These are phyloP conservation scores for Sungouiozyma intestinalis DNA, from an alignment of 805 yeast species.

Conservation along the genomic window DNA sequence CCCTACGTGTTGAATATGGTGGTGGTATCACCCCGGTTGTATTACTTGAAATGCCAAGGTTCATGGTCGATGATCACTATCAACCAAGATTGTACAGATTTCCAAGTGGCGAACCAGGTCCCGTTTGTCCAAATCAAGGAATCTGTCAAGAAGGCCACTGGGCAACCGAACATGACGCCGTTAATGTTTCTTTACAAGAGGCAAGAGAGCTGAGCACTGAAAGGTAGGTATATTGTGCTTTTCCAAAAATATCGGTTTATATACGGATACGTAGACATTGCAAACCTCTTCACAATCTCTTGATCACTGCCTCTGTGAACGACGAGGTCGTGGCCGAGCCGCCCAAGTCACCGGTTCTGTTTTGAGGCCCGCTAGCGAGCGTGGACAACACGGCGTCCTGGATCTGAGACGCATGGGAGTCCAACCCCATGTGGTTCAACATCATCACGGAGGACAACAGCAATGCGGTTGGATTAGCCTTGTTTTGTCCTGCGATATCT, in stretches of 20 bases:
- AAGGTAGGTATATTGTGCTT: background rate
- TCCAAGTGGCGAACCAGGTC: constrained; percentile 10
- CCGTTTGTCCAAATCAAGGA: constrained; percentile 14
- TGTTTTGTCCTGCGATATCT: constrained; percentile 97
- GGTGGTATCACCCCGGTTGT: constrained; percentile 22
- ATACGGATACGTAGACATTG: background rate
- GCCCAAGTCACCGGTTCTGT: constrained; percentile 88
- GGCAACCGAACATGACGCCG: constrained; percentile 21
- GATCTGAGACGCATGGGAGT: constrained; percentile 69
- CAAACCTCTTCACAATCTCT: constrained; percentile 25
- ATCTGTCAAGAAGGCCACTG: constrained; percentile 16
- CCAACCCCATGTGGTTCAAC: constrained; percentile 96
- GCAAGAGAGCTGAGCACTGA: background rate
- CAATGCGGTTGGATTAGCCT: constrained; percentile 98
- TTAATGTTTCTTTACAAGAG: constrained; percentile 17
- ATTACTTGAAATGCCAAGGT: constrained; percentile 15
- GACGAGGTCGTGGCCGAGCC: constrained; percentile 83
- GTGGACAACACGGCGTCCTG: constrained; percentile 79
- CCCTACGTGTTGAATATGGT: constrained; percentile 20
- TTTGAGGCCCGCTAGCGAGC: constrained; percentile 90
- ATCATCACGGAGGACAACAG: constrained; percentile 95
- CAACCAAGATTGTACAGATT: constrained; percentile 10
- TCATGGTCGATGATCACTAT: constrained; percentile 16
- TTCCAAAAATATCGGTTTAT: background rate
- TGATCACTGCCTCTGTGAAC: constrained; percentile 87